Evolutionary conservation across 495 filamentous ascomycete species (phyloP).

Genomic region (Penicillium angulare): DNA sequence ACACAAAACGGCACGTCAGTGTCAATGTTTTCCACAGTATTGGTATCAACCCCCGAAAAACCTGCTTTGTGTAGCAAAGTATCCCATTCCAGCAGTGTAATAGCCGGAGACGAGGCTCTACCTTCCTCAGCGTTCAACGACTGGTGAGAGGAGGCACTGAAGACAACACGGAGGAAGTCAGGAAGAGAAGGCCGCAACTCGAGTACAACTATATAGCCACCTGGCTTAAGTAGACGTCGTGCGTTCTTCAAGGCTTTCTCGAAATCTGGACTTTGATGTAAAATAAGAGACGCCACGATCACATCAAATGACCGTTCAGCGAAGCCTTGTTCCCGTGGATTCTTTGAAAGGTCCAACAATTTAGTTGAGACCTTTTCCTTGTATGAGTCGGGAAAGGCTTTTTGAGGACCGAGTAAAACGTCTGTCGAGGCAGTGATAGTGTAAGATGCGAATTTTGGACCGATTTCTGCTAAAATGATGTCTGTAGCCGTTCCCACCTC

Average conservation of each 20-base stretch:
- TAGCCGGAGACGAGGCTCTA: too few species aligned
- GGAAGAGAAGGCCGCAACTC: not conserved
- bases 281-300: slow-evolving; percentile 37
- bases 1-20: not conserved
- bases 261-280: slow-evolving; percentile 44
- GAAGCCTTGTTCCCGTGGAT: slow-evolving; percentile 36
- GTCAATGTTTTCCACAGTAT: not conserved
- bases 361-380: slow-evolving; percentile 20
- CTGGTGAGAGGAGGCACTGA: too few species aligned
- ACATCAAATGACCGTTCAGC: slow-evolving; percentile 31
- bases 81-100: too few species aligned
- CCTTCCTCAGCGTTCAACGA: too few species aligned
- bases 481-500: slow-evolving; percentile 33
- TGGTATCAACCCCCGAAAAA: too few species aligned
- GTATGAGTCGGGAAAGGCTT: not conserved
- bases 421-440: slow-evolving; percentile 52
- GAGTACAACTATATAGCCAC: not conserved
- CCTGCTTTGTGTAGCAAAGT: too few species aligned
- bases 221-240: slow-evolving; percentile 21
- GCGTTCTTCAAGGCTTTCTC: slow-evolving; percentile 35
- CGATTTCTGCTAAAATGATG: slow-evolving; percentile 9
- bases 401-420: not conserved
- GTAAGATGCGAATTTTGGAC: slow-evolving; percentile 26
- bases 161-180: too few species aligned
- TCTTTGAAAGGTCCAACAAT: slow-evolving; percentile 1